Evolutionary conservation across 2,329 filamentous ascomycete genomes (phyloP).

Genomic region (Aspergillus sclerotialis): DNA sequence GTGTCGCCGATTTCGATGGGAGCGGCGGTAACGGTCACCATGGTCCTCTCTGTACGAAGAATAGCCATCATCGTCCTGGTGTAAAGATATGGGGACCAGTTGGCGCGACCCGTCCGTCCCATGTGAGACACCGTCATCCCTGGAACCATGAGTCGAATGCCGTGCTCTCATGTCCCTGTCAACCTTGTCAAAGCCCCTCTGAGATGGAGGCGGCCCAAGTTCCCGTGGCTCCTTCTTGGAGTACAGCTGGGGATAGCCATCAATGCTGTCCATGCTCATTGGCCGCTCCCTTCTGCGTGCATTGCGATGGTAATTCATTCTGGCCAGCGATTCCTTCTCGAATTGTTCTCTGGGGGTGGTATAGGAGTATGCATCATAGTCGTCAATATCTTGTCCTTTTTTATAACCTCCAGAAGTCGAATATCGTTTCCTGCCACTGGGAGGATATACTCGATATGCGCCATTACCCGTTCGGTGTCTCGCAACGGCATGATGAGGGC

Average conservation of each 20-base stretch:
- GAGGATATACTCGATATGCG: constrained; percentile 19
- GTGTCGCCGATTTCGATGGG: constrained; percentile 22
- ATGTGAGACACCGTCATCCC: constrained; percentile 24
- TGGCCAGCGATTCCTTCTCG: constrained; percentile 36
- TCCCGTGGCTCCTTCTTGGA: constrained; percentile 21
- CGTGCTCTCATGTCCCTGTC: constrained; percentile 22
- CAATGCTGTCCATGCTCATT: constrained; percentile 33
- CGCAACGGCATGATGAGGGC: constrained; percentile 12
- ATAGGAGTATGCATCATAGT: constrained; percentile 40
- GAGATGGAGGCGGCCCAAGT: constrained; percentile 30
- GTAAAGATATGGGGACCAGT: constrained; percentile 36
- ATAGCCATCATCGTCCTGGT: constrained; percentile 40
- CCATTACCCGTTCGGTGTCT: constrained; percentile 16
- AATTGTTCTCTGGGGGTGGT: constrained; percentile 42
- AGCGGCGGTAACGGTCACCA: constrained; percentile 36
- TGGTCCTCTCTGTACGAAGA: constrained; percentile 38
- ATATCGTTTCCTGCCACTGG: constrained; percentile 19
- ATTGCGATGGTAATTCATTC: constrained; percentile 22
- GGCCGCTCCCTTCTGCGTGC: constrained; percentile 25
- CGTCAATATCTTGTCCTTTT: constrained; percentile 33
- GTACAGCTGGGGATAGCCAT: constrained; percentile 22
- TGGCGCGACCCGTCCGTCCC: constrained; percentile 30
- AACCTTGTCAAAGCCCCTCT: constrained; percentile 31
- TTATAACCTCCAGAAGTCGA: constrained; percentile 20
- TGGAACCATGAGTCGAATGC: constrained; percentile 13